phyloP scores from a whole-genome alignment of 352 stramenopile species.

The Phytopythium boreale region DNA sequence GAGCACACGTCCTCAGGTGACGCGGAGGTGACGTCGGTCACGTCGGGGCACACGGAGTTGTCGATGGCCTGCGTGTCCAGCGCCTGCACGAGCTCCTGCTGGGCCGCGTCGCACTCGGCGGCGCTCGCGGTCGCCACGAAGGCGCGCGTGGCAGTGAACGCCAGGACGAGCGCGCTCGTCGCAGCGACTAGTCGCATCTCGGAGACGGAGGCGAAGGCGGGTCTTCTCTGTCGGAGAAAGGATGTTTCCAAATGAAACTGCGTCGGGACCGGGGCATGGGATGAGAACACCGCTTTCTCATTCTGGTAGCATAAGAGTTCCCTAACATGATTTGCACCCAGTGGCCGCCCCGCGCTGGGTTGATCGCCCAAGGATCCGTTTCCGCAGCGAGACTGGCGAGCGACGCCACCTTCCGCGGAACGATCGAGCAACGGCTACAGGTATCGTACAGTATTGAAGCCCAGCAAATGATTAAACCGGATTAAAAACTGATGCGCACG shows the following conservation, averaged over 20 bases:
- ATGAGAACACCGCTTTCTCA: neutral
- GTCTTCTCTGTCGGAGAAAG: neutral
- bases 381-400: no score
- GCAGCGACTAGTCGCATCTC: neutral
- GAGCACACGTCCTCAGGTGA: neutral
- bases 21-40: neutral
- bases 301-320: neutral
- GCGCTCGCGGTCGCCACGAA: neutral
- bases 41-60: neutral
- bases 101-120: neutral
- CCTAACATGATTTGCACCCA: neutral
- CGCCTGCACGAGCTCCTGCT: neutral
- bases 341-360: no score
- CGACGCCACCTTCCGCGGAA: neutral
- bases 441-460: no score
- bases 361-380: no score
- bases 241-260: neutral
- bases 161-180: neutral
- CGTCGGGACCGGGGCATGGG: neutral
- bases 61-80: neutral
- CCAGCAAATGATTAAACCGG: neutral
- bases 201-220: neutral
- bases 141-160: neutral
- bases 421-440: neutral
- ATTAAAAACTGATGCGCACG: neutral